Conservation (phyloP, 768 basidiomycete species). For the Boletus edulis region DNA sequence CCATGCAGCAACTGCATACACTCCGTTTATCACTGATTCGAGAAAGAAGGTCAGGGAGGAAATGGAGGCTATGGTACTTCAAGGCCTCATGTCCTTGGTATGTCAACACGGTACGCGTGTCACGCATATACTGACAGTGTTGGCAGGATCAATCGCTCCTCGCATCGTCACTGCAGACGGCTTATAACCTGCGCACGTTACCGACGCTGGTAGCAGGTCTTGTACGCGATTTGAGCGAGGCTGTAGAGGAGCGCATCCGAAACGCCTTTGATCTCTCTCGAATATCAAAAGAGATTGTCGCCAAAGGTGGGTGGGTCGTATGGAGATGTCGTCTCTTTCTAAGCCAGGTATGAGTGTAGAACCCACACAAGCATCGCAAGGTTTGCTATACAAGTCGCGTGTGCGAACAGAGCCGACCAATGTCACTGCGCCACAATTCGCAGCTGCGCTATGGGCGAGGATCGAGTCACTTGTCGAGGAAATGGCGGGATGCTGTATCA, state of each 20-base stretch:
- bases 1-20: slow-evolving; percentile 63
- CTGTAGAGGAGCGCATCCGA: slow-evolving; percentile 78
- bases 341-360: slow-evolving; percentile 9
- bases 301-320: slow-evolving; percentile 56
- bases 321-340: neutral
- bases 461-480: slow-evolving; percentile 80
- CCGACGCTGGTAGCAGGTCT: slow-evolving; percentile 81
- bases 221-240: slow-evolving; percentile 74
- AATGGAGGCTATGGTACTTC: slow-evolving; percentile 90
- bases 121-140: neutral
- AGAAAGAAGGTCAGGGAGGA: slow-evolving; percentile 69
- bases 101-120: no score
- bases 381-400: slow-evolving; percentile 75
- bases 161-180: slow-evolving; percentile 93
- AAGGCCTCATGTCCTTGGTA: slow-evolving; percentile 75
- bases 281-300: slow-evolving; percentile 81
- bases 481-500: slow-evolving; percentile 88
- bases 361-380: slow-evolving; percentile 27
- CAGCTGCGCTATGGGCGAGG: slow-evolving; percentile 50
- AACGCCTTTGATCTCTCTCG: slow-evolving; percentile 83
- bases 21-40: slow-evolving; percentile 70
- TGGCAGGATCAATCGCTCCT: slow-evolving; percentile 84
- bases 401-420: slow-evolving; percentile 90
- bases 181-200: slow-evolving; percentile 85
- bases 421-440: slow-evolving; percentile 83